Conservation (phyloP, 2,329 filamentous ascomycete species). For the Aspergillus felis region DNA sequence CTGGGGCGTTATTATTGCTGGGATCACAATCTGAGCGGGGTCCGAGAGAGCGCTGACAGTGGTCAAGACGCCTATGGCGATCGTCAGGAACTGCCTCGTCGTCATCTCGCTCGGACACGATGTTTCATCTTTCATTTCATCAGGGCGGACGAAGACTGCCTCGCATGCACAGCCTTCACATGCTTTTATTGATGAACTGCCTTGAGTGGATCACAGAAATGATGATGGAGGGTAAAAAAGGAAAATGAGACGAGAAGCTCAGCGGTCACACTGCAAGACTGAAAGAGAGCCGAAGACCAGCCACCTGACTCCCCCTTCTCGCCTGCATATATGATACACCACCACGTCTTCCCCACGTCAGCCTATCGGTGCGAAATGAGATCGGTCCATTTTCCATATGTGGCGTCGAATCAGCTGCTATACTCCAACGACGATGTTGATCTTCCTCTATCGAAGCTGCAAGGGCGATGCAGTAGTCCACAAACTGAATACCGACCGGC, state of each 20-base stretch:
- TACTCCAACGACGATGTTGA: neutral
- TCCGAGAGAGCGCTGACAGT: neutral
- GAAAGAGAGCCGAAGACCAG: neutral
- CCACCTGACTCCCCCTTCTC: neutral
- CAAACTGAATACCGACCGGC: neutral
- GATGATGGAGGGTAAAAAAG: neutral
- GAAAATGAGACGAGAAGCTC: neutral
- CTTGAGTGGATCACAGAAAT: neutral
- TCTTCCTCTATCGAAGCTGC: neutral
- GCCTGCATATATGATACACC: neutral
- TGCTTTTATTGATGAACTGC: neutral
- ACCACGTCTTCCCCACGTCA: neutral
- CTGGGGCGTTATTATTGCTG: neutral
- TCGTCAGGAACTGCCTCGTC: neutral
- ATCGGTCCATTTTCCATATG: neutral
- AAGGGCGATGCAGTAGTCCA: neutral
- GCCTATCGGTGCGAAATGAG: neutral
- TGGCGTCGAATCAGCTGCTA: neutral
- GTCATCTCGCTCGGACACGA: neutral
- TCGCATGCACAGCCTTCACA: neutral
- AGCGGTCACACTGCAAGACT: neutral
- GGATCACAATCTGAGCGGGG: slow-evolving; percentile 8
- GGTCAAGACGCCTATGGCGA: neutral
- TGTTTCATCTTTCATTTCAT: neutral
- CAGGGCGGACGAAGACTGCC: neutral